Evolutionary conservation across 169 alveolate species (phyloP).

Genomic region (Babesia divergens): DNA sequence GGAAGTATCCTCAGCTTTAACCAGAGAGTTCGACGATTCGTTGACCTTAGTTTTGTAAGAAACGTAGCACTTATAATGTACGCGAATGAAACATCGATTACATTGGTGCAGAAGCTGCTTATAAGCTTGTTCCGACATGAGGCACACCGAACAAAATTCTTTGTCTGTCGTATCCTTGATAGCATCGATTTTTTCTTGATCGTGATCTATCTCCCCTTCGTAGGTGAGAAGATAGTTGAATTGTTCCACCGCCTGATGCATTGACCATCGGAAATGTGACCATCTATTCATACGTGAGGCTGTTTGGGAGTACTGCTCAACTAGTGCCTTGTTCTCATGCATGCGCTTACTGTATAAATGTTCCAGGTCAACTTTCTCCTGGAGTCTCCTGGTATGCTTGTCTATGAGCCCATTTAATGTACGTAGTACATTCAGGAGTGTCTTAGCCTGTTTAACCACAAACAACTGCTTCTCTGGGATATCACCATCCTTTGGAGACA

Average conservation of each 20-base stretch:
- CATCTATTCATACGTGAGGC: constrained; percentile 29
- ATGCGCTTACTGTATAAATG: background rate
- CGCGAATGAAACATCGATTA: constrained; percentile 51
- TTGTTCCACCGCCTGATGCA: constrained; percentile 9
- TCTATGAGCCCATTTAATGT: constrained; percentile 20
- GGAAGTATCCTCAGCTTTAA: constrained; percentile 6
- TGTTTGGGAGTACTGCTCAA: constrained; percentile 2
- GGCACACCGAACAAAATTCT: constrained; percentile 65
- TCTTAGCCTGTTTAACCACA: constrained; percentile 23
- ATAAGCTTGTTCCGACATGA: constrained; percentile 57
- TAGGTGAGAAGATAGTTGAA: background rate
- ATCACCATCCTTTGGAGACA: background rate
- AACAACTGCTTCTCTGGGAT: background rate
- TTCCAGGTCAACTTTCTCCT: background rate
- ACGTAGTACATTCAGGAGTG: constrained; percentile 8
- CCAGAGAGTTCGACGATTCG: background rate
- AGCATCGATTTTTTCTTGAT: background rate
- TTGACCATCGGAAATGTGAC: constrained; percentile 24
- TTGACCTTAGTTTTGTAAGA: constrained; percentile 3
- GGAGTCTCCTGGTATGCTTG: background rate
- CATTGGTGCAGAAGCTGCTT: constrained; percentile 58
- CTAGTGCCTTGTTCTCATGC: constrained; percentile 8
- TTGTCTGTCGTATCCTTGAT: constrained; percentile 3
- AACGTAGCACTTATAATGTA: constrained; percentile 58
- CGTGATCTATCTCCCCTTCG: background rate